A percentile compares a stretch with the other conserved stretches of the same genome.
Evolutionary conservation across 2,329 filamentous ascomycete species (phyloP).

Genomic region (Aspergillus sergii): DNA sequence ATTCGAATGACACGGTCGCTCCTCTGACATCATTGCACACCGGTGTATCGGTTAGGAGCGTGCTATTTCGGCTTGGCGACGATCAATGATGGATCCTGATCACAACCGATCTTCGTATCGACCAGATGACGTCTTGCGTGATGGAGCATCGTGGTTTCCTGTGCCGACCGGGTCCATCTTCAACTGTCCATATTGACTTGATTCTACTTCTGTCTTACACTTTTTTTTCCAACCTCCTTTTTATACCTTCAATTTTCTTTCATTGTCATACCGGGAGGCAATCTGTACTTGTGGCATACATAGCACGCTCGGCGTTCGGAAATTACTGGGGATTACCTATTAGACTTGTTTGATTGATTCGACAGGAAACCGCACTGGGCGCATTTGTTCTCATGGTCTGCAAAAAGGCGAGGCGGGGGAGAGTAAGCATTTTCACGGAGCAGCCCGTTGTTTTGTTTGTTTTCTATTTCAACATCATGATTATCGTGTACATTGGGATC

Average conservation of each 20-base stretch:
- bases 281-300: slow-evolving; percentile 34
- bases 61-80: slow-evolving; percentile 24
- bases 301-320: slow-evolving; percentile 42
- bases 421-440: slow-evolving; percentile 37
- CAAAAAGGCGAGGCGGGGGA: slow-evolving; percentile 27
- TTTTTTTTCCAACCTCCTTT: slow-evolving; percentile 23
- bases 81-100: slow-evolving; percentile 19
- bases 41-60: slow-evolving; percentile 20
- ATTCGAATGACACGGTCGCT: not conserved
- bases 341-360: slow-evolving; percentile 40
- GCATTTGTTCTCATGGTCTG: slow-evolving; percentile 38
- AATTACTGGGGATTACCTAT: slow-evolving; percentile 26
- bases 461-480: slow-evolving; percentile 17
- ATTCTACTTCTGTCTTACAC: slow-evolving; percentile 16
- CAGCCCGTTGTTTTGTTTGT: slow-evolving; percentile 28
- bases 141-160: not conserved
- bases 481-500: slow-evolving; percentile 28
- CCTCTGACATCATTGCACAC: slow-evolving; percentile 35
- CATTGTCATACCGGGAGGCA: slow-evolving; percentile 24
- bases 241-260: slow-evolving; percentile 20
- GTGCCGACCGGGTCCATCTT: slow-evolving; percentile 16
- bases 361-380: slow-evolving; percentile 35
- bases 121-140: slow-evolving; percentile 2
- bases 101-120: slow-evolving; percentile 5
- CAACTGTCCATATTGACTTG: slow-evolving; percentile 14